Evolutionary conservation across 331 rosid genomes (phyloP).

Genomic region (Rhamnella rubrinervis): DNA sequence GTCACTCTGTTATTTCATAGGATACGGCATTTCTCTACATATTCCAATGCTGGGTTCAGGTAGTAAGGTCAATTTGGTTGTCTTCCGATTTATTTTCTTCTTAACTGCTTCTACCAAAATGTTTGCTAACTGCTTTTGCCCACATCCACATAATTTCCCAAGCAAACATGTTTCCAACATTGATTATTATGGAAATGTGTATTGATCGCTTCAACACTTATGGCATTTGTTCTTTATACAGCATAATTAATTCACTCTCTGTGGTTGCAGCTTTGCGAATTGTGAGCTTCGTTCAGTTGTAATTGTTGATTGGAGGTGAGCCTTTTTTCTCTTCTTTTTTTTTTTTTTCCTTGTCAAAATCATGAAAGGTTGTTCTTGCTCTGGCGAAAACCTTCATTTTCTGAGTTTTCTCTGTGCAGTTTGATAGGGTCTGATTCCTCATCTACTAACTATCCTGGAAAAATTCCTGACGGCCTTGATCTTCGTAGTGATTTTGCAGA

Average conservation of each 20-base stretch:
- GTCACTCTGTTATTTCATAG: no score
- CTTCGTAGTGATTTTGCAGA: constrained; percentile 69
- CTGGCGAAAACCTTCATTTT: constrained; percentile 14
- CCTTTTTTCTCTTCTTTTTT: constrained; percentile 1
- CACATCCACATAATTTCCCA: not conserved
- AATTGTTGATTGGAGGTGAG: constrained; percentile 73
- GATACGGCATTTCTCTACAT: not conserved
- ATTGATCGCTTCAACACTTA: not conserved
- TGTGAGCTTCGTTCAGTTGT: constrained; percentile 91
- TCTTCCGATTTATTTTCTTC: no score
- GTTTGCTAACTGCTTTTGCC: no score
- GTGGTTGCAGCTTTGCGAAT: constrained; percentile 70
- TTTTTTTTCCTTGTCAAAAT: not conserved
- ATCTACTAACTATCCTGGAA: constrained; percentile 68
- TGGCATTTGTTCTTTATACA: constrained; percentile 2
- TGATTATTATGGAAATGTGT: not conserved
- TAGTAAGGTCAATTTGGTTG: not conserved
- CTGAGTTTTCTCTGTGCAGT: constrained; percentile 41
- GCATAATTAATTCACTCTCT: not conserved
- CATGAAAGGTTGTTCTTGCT: not conserved
- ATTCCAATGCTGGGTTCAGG: constrained; percentile 2
- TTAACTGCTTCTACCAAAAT: no score
- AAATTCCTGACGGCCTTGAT: constrained; percentile 63
- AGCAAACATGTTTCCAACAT: not conserved
- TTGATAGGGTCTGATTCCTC: constrained; percentile 60